Evolutionary conservation across 208 protist species (phyloP).

Genomic region (Leishmania tropica): DNA sequence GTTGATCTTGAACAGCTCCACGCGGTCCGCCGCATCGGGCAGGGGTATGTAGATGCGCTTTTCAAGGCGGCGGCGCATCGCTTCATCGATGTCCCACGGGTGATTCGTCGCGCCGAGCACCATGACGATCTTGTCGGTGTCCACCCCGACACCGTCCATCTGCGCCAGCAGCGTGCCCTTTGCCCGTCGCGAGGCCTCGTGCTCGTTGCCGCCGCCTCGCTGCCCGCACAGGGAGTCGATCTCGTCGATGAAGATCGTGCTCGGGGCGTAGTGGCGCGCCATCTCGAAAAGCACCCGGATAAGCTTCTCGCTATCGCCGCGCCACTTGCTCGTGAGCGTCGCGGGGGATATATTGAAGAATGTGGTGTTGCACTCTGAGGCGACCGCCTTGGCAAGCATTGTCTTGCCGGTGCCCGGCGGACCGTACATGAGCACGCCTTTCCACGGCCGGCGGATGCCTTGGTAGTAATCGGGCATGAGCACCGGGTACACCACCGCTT

Average conservation of each 20-base stretch:
- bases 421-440: constrained; percentile 92
- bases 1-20: constrained; percentile 89
- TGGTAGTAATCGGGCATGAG: constrained; percentile 94
- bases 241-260: constrained; percentile 96
- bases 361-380: constrained; percentile 88
- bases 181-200: constrained; percentile 94
- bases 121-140: constrained; percentile 85
- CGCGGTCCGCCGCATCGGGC: constrained; percentile 69
- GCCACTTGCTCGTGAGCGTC: constrained; percentile 94
- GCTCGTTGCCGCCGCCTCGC: constrained; percentile 80
- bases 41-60: constrained; percentile 95
- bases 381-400: constrained; percentile 94
- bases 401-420: constrained; percentile 95
- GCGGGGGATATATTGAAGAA: constrained; percentile 96
- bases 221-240: constrained; percentile 94
- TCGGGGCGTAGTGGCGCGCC: constrained; percentile 88
- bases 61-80: constrained; percentile 90
- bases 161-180: constrained; percentile 99
- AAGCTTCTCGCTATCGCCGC: constrained; percentile 94
- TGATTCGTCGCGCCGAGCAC: constrained; percentile 94
- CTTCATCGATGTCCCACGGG: constrained; percentile 94
- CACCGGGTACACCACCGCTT: constrained; percentile 93
- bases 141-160: constrained; percentile 91
- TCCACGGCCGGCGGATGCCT: constrained; percentile 91
- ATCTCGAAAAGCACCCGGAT: constrained; percentile 94